Percentiles rank a stretch among this genome's conserved stretches.
Conservation (phyloP, 805 yeast species). For the Torulaspora delbrueckii region DNA sequence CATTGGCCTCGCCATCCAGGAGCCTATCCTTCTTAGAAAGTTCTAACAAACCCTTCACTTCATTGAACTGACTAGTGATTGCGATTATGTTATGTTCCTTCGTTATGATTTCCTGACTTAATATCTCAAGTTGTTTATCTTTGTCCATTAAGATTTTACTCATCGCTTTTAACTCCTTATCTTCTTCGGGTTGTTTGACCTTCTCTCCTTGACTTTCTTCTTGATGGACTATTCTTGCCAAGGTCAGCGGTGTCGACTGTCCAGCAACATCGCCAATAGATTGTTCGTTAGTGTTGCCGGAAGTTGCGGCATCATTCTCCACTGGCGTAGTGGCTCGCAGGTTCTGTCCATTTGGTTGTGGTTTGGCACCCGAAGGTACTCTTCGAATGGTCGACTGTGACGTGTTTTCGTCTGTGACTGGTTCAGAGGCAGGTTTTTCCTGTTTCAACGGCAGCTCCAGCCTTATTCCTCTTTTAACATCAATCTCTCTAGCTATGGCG, state of each 20-base stretch:
- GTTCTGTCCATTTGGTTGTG: conserved; percentile 17
- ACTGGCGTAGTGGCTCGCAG: conserved; percentile 19
- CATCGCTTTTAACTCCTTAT: neutral
- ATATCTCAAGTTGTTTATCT: neutral
- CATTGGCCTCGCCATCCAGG: conserved; percentile 1
- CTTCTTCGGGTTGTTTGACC: neutral
- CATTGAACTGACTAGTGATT: conserved; percentile 2
- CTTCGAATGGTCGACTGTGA: conserved; percentile 16
- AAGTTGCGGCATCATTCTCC: conserved; percentile 8
- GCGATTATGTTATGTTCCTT: conserved; percentile 2
- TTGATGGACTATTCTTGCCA: conserved; percentile 4
- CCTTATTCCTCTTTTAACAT: conserved; percentile 16
- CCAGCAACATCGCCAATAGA: conserved; percentile 19
- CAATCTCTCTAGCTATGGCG: conserved; percentile 20
- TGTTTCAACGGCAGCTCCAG: conserved; percentile 9
- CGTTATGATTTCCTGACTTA: neutral
- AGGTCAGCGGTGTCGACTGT: conserved; percentile 22
- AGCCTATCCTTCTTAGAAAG: conserved; percentile 3
- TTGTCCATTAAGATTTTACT: conserved; percentile 1
- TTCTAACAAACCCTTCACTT: conserved; percentile 2
- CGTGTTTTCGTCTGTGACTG: conserved; percentile 4
- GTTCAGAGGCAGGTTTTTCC: conserved; percentile 1
- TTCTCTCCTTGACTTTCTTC: conserved; percentile 1
- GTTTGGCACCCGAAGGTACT: conserved; percentile 21
- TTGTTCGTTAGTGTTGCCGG: conserved; percentile 10